Evolutionary conservation across 2,329 filamentous ascomycete species (phyloP).

Genomic region (Colletotrichum graminicola): DNA sequence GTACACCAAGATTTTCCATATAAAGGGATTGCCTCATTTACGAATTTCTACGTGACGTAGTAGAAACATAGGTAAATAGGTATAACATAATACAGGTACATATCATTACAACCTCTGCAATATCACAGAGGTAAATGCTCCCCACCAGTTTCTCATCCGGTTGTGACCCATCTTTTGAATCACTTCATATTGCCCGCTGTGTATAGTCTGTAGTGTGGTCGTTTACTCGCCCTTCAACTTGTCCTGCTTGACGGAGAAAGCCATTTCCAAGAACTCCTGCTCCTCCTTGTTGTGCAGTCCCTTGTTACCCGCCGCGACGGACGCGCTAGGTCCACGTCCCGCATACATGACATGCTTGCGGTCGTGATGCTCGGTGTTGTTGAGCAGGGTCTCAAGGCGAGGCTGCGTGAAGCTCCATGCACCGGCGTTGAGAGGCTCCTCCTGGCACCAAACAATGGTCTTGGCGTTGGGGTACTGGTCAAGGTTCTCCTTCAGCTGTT

Average conservation of each 20-base stretch:
- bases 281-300: constrained; percentile 91
- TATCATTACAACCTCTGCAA: too few relatives aligned
- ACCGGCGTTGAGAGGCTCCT: constrained; percentile 97
- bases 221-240: constrained; percentile 76
- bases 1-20: too few relatives aligned
- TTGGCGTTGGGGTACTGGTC: constrained; percentile 98
- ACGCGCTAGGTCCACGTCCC: constrained; percentile 91
- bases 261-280: constrained; percentile 79
- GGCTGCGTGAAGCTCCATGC: constrained; percentile 98
- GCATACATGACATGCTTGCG: constrained; percentile 98
- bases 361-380: constrained; percentile 92
- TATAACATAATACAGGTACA: too few relatives aligned
- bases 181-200: constrained; percentile 3
- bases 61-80: too few relatives aligned
- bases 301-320: constrained; percentile 95
- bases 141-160: constrained; percentile 17
- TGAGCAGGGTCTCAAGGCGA: constrained; percentile 94
- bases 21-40: too few relatives aligned
- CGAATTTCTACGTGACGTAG: too few relatives aligned
- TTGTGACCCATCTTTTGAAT: constrained; percentile 13
- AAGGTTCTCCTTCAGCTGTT: constrained; percentile 94
- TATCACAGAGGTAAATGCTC: background rate
- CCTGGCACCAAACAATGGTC: constrained; percentile 97
- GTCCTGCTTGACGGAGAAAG: constrained; percentile 74
- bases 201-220: constrained; percentile 1